Base-by-base conservation (phyloP, 345 rosid genomes). In the Syzygium aqueum region DNA sequence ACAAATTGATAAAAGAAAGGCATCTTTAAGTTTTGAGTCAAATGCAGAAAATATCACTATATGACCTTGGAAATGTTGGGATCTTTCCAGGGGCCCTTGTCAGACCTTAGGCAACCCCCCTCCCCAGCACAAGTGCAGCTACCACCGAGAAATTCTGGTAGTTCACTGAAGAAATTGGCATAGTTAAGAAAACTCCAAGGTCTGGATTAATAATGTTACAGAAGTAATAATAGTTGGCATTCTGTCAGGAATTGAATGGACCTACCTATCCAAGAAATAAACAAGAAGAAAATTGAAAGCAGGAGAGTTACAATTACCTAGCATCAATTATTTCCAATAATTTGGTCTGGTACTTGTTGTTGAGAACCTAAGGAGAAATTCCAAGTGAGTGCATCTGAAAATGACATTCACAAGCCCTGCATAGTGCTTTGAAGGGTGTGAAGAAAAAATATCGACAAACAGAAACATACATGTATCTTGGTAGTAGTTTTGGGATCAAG, bases 1-100 rank as follows among this genome's bases (percentile, higher is more conserved):
- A 56, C 46, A 56, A 52, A 43, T 13, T 56, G 22, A 25, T 23
- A 84, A 61, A 82, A 59, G 46, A 9, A 30, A 30, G 30, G 56
- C 43, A 84, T 15, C 14, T 14, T 52, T 84, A 25, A 84, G 22
- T 22, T 73, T 14, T 43, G 37, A 33, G 14, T 37, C 80, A 73
- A 19, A 78, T 49, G 53, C 27, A 65, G n/a, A 52, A 40, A 61
- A 65, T 11, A 84, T 61, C 46, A 30, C 65, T 15, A 53, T 51
- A 15, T 40, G 50, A 86, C 99, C 94, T 92, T 94, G 90, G 94
- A 88, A 91, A 97, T 95, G 85, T 94, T 93, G 25, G 98, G 95
- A 90, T 97, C 95, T 78, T 94, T 94, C 99, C 99, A 96, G 19
- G 99, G 99, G 25, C 99, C 99, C 90, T 93, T 97, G 86, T 97